phyloP scores from a whole-genome alignment of 1,284 basidiomycete species.

The Ustilago cynodontis region DNA sequence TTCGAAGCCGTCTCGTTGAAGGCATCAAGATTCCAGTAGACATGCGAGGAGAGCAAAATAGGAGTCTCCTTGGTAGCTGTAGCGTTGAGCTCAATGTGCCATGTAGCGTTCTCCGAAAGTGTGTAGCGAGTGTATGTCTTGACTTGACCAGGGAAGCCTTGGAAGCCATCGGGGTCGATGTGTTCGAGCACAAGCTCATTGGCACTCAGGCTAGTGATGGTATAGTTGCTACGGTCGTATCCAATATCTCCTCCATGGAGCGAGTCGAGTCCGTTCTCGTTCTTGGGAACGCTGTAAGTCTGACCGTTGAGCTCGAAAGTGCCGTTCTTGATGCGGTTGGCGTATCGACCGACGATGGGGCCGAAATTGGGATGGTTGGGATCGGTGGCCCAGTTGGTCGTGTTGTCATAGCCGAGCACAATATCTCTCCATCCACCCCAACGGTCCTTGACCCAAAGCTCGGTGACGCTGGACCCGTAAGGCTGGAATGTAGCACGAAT shows the following conservation, averaged over 20 bases:
- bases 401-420: slow-evolving; percentile 65
- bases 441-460: slow-evolving; percentile 65
- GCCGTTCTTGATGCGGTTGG: slow-evolving; percentile 67
- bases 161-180: slow-evolving; percentile 60
- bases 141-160: slow-evolving; percentile 63
- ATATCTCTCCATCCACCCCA: slow-evolving; percentile 57
- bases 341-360: slow-evolving; percentile 62
- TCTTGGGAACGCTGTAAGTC: slow-evolving; percentile 49
- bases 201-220: slow-evolving; percentile 34
- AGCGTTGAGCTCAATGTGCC: slow-evolving; percentile 56
- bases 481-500: slow-evolving; percentile 61
- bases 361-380: slow-evolving; percentile 65
- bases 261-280: slow-evolving; percentile 53
- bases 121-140: slow-evolving; percentile 46
- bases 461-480: slow-evolving; percentile 58
- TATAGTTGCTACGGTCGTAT: slow-evolving; percentile 60
- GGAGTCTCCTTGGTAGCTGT: slow-evolving; percentile 54
- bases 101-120: slow-evolving; percentile 41
- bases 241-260: slow-evolving; percentile 66
- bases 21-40: slow-evolving; percentile 66
- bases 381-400: slow-evolving; percentile 63
- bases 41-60: slow-evolving; percentile 65
- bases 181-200: slow-evolving; percentile 54
- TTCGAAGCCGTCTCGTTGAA: slow-evolving; percentile 49
- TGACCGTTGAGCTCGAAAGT: slow-evolving; percentile 58